These are phyloP conservation scores for Tylopilus intermedius DNA, from an alignment of 768 basidiomycete species.

Conservation along the genomic window DNA sequence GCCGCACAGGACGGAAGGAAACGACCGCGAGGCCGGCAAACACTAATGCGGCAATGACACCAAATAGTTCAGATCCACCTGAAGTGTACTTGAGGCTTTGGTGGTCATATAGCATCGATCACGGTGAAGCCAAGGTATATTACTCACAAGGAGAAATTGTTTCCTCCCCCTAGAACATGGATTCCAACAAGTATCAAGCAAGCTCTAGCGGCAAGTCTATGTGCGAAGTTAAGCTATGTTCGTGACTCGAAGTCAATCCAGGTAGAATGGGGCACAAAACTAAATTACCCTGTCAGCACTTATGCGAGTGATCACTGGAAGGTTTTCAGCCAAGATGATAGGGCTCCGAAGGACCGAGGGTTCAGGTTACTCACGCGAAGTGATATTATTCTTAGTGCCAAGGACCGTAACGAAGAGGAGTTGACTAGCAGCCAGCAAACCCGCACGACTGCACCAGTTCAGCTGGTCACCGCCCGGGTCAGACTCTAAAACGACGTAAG, in stretches of 20 bases:
- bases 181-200: slow-evolving; percentile 45
- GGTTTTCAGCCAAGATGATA: not conserved
- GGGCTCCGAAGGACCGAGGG: not conserved
- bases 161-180: slow-evolving; percentile 33
- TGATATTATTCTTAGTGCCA: slow-evolving; percentile 38
- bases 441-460: slow-evolving; percentile 33
- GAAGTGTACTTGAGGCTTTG: slow-evolving; percentile 5
- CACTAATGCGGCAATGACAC: slow-evolving; percentile 33
- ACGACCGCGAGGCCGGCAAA: slow-evolving; percentile 39
- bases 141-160: slow-evolving; percentile 11
- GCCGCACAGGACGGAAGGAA: slow-evolving; percentile 50
- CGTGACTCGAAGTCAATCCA: not conserved
- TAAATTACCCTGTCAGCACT: slow-evolving; percentile 18
- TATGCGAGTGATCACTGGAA: slow-evolving; percentile 19
- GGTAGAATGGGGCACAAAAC: not conserved
- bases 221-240: slow-evolving; percentile 34
- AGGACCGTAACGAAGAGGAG: slow-evolving; percentile 38
- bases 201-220: slow-evolving; percentile 44
- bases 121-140: not conserved
- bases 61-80: slow-evolving; percentile 20
- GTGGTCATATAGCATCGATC: not conserved
- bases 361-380: slow-evolving; percentile 13
- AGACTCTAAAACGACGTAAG: slow-evolving; percentile 15
- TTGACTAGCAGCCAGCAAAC: slow-evolving; percentile 31
- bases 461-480: slow-evolving; percentile 17